Evolutionary conservation across 495 filamentous ascomycete genomes (phyloP), one percentile per base, ranked within the genome.

Genomic region (Chaetomium fimeti): DNA sequence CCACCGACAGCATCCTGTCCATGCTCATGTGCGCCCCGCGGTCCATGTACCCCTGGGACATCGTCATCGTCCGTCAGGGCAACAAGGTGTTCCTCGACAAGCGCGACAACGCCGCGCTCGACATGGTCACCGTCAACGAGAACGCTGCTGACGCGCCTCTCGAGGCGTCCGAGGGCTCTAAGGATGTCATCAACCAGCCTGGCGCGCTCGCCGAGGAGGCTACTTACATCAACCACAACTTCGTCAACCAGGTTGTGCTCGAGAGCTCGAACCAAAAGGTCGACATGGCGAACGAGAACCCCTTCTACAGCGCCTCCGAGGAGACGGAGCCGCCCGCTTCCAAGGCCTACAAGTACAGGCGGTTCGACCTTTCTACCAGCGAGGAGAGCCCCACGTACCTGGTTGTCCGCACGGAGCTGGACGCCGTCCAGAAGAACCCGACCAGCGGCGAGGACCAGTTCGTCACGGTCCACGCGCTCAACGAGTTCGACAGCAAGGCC

Each of bases 151-250:
- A 98, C 72, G 92, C 95, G 12, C 94, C 94, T 18, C 80, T 97
- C 47, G 94, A 98, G 75, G 81, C 89, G 20, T 86, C 91, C 40
- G 94, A 98, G 70, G 88, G 92, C 71, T 95, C 93, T 81, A 95
- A 96, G 77, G 94, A 98, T 66, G 78, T 85, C 59, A 91, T 98
- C 78, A 98, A 98, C 83, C 91, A 90, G 64, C 94, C 94, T 16
- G 79, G 81, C 52, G 91, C 94, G 29, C 85, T 98, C 24, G 92
- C 93, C 66, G 87, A 97, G 75, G 94, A 98, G 77, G 94, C 94
- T 28, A 98, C 94, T 29, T 93, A 96, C 81, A 98, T 98, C 88
- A 98, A 98, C 84, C 93, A 98, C 84, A 96, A 97, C 81, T 98
- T 98, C 72, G 89, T 91, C 43, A 88, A 94, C 76, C 94, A 98